A percentile compares a stretch with the other conserved stretches of the same genome.
phyloP scores from a whole-genome alignment of 2,329 filamentous ascomycete genomes.

The Ascochyta fabae region DNA sequence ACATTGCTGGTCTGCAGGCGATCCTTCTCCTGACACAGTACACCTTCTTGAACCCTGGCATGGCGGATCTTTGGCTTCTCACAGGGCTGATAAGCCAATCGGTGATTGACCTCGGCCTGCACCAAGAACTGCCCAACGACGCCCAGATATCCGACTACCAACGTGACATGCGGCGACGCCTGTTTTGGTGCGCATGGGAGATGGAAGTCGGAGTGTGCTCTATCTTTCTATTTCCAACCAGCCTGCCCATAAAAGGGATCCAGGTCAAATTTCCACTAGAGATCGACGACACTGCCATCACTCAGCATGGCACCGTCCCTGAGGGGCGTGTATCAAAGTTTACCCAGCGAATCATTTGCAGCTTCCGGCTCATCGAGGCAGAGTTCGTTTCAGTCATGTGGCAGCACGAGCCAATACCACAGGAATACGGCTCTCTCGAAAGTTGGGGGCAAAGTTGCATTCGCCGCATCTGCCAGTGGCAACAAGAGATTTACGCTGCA shows the following conservation, averaged over 20 bases:
- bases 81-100: constrained; percentile 47
- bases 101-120: constrained; percentile 45
- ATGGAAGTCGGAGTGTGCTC: constrained; percentile 48
- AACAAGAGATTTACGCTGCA: constrained; percentile 36
- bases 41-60: constrained; percentile 45
- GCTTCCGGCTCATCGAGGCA: constrained; percentile 43
- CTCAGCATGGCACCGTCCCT: constrained; percentile 32
- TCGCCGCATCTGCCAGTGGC: constrained; percentile 39
- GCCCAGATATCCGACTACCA: constrained; percentile 34
- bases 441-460: constrained; percentile 41
- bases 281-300: constrained; percentile 45
- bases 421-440: constrained; percentile 31
- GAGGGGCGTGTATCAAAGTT: constrained; percentile 44
- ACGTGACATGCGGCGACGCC: constrained; percentile 47
- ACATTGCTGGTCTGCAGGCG: constrained; percentile 44
- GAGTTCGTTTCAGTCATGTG: constrained; percentile 44
- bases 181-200: constrained; percentile 49
- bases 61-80: constrained; percentile 47
- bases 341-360: constrained; percentile 44
- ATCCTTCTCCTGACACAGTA: constrained; percentile 46
- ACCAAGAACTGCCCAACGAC: constrained; percentile 45
- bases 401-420: constrained; percentile 40
- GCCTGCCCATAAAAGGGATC: constrained; percentile 38
- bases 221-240: constrained; percentile 42
- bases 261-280: constrained; percentile 43